These are phyloP conservation scores for Parastagonospora avenae DNA, from an alignment of 2,329 filamentous ascomycete species.

Conservation along the genomic window DNA sequence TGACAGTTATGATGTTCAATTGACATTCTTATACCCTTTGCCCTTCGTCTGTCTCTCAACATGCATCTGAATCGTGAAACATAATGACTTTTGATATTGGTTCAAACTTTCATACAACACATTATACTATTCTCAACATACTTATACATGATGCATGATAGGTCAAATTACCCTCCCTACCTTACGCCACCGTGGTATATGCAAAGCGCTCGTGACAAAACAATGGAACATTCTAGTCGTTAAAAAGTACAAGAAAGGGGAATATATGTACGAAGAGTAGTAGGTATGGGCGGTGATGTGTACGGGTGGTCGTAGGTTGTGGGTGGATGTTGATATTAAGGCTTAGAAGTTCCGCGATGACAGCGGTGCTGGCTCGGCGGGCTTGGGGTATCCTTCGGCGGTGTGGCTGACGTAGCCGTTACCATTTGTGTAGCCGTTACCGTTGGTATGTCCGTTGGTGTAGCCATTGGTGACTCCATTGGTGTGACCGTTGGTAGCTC, in stretches of 20 bases:
- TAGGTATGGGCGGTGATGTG: slow-evolving; percentile 5
- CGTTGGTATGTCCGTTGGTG: slow-evolving; percentile 18
- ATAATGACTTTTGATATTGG: too few species aligned
- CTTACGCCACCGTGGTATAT: too few species aligned
- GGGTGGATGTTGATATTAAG: neutral
- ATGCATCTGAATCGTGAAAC: neutral
- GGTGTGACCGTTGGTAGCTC: slow-evolving; percentile 16
- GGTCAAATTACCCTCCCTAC: too few species aligned
- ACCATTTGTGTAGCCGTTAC: slow-evolving; percentile 22
- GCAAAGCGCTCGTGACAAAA: too few species aligned
- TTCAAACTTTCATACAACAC: neutral
- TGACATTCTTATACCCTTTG: slow-evolving; percentile 35
- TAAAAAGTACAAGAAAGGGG: too few species aligned
- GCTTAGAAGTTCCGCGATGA: slow-evolving; percentile 37
- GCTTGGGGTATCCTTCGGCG: slow-evolving; percentile 23
- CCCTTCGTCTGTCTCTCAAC: neutral
- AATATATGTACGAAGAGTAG: slow-evolving; percentile 8
- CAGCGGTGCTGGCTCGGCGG: slow-evolving; percentile 20
- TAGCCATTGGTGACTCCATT: slow-evolving; percentile 19
- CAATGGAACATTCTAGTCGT: too few species aligned
- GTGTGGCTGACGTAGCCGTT: slow-evolving; percentile 24
- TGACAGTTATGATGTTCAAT: slow-evolving; percentile 41
- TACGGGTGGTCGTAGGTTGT: too few species aligned
- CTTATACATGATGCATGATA: slow-evolving; percentile 1
- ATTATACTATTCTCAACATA: slow-evolving; percentile 12